phyloP scores from a whole-genome alignment of 2,329 filamentous ascomycete species.

The Epichloe gansuensis region DNA sequence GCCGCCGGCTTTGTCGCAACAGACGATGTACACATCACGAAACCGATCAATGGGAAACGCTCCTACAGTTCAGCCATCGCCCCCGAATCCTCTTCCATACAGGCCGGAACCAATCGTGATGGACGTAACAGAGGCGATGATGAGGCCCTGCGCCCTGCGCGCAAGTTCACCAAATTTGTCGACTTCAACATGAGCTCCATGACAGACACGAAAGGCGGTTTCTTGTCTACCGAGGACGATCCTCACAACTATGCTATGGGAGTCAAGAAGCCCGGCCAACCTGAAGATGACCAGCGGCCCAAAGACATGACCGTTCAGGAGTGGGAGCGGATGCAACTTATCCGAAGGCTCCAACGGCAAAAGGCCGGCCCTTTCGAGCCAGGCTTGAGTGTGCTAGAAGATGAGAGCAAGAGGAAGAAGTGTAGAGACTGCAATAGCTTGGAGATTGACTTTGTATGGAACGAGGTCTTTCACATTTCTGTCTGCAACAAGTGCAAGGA shows the following conservation, averaged over 20 bases:
- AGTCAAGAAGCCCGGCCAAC: conserved; percentile 25
- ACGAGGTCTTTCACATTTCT: conserved; percentile 63
- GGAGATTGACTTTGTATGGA: conserved; percentile 94
- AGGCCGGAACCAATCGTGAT: conserved; percentile 55
- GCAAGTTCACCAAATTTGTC: conserved; percentile 87
- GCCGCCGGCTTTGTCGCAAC: conserved; percentile 62
- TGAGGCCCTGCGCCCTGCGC: conserved; percentile 55
- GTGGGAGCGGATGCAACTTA: conserved; percentile 75
- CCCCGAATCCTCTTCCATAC: conserved; percentile 15
- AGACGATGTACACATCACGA: conserved; percentile 45
- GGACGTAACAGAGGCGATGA: conserved; percentile 40
- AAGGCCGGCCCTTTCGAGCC: conserved; percentile 82
- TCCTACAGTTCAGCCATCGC: conserved; percentile 50
- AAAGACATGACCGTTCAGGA: conserved; percentile 81
- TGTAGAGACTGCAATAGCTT: conserved; percentile 73
- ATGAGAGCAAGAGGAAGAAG: conserved; percentile 52
- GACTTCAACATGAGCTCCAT: conserved; percentile 98
- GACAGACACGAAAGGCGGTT: conserved; percentile 95
- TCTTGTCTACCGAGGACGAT: conserved; percentile 82
- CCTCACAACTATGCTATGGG: conserved; percentile 69
- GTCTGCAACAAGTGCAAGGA: conserved; percentile 85
- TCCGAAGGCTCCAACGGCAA: conserved; percentile 58
- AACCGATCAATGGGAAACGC: conserved; percentile 48
- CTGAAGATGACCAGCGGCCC: conserved; percentile 49
- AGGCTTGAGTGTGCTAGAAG: conserved; percentile 61